Evolutionary conservation across 1,284 basidiomycete genomes (phyloP), one percentile per base, ranked within the genome.

Genomic region (Cutaneotrichosporon arboriforme): DNA sequence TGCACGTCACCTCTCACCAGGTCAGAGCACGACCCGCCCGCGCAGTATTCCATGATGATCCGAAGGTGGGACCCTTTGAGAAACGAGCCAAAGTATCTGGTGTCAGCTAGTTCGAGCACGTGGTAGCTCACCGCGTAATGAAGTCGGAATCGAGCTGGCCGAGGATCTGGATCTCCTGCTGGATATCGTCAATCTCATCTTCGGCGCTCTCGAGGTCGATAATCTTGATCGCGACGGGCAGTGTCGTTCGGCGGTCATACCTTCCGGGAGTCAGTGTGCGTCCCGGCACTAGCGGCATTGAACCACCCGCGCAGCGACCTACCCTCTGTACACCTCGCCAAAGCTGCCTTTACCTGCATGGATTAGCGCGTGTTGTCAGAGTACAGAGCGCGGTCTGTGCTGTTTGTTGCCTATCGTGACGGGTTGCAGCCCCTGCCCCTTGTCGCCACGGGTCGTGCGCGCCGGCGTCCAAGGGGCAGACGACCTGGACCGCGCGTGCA

Each of bases 141-240:
- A 88, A 87, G 36, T 88, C 85, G 44, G 91, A 96, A 76, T 97
- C 94, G 60, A 98, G 77, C 73, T 97, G 94, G n/a, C 90, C 92
- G 18, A 99, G 83, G 60, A 97, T 97, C 74, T 94, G 89, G 58
- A 98, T 98, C 76, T 99, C 96, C 73, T 96, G 91, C 68, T 98
- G 94, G 55, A 99, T 97, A 76, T 98, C 94, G 74, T 97, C 93
- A 72, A 98, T 97, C 79, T 99, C 96, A 70, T 99, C 96, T 74
- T 97, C 94, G 48, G 94, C 93, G 67, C 89, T 91, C 76, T 99
- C 94, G 35, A 99, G 83, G 78, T 98, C 92, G 73, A 98, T 97
- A 63, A 97, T 93, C 83, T 97, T 97, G 79, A 97, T 96, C 38
- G 91, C 91, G 34, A 96, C 92, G 1, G 91, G 91, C 76, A 87